Evolutionary conservation across 2,329 filamentous ascomycete species (phyloP), one percentile per base, ranked within the genome.

Genomic region (Fonsecaea multimorphosa): DNA sequence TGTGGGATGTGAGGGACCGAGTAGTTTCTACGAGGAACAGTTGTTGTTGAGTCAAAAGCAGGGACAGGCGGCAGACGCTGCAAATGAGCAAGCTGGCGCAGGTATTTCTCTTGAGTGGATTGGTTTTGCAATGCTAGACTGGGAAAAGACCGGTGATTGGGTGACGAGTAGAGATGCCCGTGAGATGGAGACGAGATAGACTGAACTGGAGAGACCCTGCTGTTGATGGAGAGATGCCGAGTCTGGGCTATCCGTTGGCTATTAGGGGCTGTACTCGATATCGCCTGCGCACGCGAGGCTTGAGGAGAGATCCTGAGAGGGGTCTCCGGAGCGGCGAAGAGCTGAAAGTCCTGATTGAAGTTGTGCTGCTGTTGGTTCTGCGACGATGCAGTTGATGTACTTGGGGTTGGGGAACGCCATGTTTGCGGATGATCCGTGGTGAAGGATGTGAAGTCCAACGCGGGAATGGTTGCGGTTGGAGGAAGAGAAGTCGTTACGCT

Each of bases 371-470:
- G 64, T 34, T 63, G 64, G 44, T 65, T 63, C 62, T 69, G 68
- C 70, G 71, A 70, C 70, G 69, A 66, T 70, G 74, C 73, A 74
- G 72, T 69, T 52, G 70, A 67, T 63, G 72, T 70, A 66, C 73
- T 73, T 73, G 73, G 71, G 73, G 74, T 71, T 72, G 74, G 65
- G 62, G 65, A 61, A 76, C 69, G 74, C 75, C 75, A 77, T 77
- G 56, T 52, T 72, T 69, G 68, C 72, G 73, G 72, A 62, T 68
- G 64, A 75, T 76, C 75, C 75, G 75, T 76, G 74, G 71, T 74
- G 75, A 76, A 77, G 69, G 74, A 72, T 71, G 70, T 71, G 59
- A 69, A 72, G 74, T 75, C 72, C 72, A 72, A 69, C 64, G 73
- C 57, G 62, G 66, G 66, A 75, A 76, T 76, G 71, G 71, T 76